Base-by-base conservation (phyloP, 2,329 filamentous ascomycete species). In the Penicillium sp. region DNA sequence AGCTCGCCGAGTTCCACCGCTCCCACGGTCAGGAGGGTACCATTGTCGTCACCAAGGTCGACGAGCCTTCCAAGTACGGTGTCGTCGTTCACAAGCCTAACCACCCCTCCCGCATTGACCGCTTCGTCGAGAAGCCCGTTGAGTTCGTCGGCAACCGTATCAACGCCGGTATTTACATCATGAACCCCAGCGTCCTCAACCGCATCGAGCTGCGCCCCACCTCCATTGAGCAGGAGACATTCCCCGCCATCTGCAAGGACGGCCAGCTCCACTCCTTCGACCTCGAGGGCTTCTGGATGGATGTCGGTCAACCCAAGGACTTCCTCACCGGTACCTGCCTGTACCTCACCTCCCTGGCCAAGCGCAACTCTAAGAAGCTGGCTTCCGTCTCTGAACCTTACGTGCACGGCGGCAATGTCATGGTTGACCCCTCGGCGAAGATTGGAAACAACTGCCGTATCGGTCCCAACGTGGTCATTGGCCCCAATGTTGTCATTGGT, bases 391-490 rank as follows among this genome's bases (percentile, higher is more conserved):
- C 85, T 13, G 90, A 94, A 80, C 83, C 91, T 24, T 98, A 88
- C 74, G 92, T 98, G 35, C 87, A 97, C 78, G 91, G 93, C 72
- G 94, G 94, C 71, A 99, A 99, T 76, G 94, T 99, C 73, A 84
- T 99, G 83, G 92, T 98, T 70, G 92, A 98, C 79, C 90, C 93
- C 55, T 88, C 91, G 0, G 94, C 93, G 67, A 97, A 95, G 86
- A 96, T 99, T 76, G 94, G 94, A 80, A 94, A 94, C 84, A 96
- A 97, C 85, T 99, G 94, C 87, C 91, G 93, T 77, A 98, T 99
- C 75, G 94, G 94, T 3, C 94, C 94, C 66, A 98, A 99, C 70
- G 94, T 99, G 60, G 95, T 93, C 65, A 96, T 99, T 76, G 94
- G 95, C 44, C 93, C 94, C 59, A 90, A 93, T 72, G 94, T 97